phyloP scores from a whole-genome alignment of 2,329 filamentous ascomycete genomes.

The Colletotrichum tamarilloi region DNA sequence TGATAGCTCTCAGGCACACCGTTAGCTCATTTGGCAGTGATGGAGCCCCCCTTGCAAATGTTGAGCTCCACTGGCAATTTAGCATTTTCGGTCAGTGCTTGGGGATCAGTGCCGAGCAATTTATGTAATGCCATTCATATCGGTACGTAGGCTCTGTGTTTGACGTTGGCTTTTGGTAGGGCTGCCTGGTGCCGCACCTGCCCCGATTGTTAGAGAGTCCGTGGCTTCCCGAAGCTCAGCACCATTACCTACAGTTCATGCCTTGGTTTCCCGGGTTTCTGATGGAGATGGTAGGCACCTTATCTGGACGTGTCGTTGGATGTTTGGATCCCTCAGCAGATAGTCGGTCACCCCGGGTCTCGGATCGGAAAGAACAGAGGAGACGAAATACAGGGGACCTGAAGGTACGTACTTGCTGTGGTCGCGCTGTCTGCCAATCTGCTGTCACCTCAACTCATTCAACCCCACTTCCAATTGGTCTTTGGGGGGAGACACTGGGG shows the following conservation, averaged over 20 bases:
- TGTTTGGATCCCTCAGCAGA: not conserved
- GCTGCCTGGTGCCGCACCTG: not conserved
- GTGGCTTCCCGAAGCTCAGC: not conserved
- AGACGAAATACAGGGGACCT: slow-evolving; percentile 7
- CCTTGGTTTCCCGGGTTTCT: not conserved
- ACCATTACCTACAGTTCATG: not conserved
- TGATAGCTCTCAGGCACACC: slow-evolving; percentile 25
- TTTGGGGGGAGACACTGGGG: not conserved
- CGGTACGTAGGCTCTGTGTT: not conserved
- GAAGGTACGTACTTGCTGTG: not conserved
- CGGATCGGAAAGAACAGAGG: slow-evolving; percentile 13
- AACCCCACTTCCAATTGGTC: slow-evolving; percentile 23
- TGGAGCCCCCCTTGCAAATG: slow-evolving; percentile 8
- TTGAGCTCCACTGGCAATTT: slow-evolving; percentile 22
- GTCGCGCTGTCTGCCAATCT: slow-evolving; percentile 1
- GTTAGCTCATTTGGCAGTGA: slow-evolving; percentile 25
- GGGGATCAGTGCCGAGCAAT: slow-evolving; percentile 4
- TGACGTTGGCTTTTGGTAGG: not conserved
- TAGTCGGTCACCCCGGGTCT: slow-evolving; percentile 5
- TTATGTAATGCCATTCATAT: not conserved
- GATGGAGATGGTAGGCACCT: not conserved
- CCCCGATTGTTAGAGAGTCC: not conserved
- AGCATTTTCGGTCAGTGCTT: slow-evolving; percentile 15
- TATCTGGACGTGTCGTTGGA: not conserved
- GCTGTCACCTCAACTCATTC: slow-evolving; percentile 8